Conservation (phyloP, 805 yeast species). For the Lachancea kluyveri region DNA sequence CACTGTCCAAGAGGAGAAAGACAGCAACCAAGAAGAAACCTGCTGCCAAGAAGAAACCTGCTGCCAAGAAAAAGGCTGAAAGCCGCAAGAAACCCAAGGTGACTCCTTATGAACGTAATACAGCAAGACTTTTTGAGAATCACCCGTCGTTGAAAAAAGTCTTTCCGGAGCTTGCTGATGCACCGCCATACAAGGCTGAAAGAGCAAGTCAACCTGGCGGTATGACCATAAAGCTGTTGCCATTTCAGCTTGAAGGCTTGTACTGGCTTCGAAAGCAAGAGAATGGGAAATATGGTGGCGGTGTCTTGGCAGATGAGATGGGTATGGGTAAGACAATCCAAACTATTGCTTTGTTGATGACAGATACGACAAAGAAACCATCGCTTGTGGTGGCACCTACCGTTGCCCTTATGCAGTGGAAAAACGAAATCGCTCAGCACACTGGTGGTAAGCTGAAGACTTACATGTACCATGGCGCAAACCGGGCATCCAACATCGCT, state of each 20-base stretch:
- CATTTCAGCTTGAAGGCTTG: slow-evolving; percentile 91
- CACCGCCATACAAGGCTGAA: slow-evolving; percentile 42
- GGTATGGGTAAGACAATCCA: slow-evolving; percentile 99
- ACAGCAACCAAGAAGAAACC: slow-evolving; percentile 11
- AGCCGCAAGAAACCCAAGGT: slow-evolving; percentile 42
- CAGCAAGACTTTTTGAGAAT: slow-evolving; percentile 57
- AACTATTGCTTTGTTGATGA: slow-evolving; percentile 81
- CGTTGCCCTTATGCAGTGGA: slow-evolving; percentile 98
- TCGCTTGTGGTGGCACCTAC: slow-evolving; percentile 94
- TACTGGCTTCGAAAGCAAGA: slow-evolving; percentile 87
- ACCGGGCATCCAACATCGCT: slow-evolving; percentile 50
- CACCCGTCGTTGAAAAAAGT: slow-evolving; percentile 77
- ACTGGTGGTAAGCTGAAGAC: slow-evolving; percentile 66
- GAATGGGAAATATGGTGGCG: slow-evolving; percentile 72
- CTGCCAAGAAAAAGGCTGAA: slow-evolving; percentile 17
- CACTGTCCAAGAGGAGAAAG: slow-evolving; percentile 19
- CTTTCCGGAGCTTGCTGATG: slow-evolving; percentile 54
- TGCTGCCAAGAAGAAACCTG: slow-evolving; percentile 13
- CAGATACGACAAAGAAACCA: slow-evolving; percentile 61
- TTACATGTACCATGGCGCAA: slow-evolving; percentile 80
- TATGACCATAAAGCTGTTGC: slow-evolving; percentile 66
- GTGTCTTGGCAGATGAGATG: slow-evolving; percentile 97
- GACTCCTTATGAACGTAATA: slow-evolving; percentile 64
- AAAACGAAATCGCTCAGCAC: slow-evolving; percentile 81
- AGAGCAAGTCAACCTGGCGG: slow-evolving; percentile 71